These are phyloP conservation scores for Daedaleopsis sinensis DNA, from an alignment of 768 basidiomycete genomes.

Conservation along the genomic window DNA sequence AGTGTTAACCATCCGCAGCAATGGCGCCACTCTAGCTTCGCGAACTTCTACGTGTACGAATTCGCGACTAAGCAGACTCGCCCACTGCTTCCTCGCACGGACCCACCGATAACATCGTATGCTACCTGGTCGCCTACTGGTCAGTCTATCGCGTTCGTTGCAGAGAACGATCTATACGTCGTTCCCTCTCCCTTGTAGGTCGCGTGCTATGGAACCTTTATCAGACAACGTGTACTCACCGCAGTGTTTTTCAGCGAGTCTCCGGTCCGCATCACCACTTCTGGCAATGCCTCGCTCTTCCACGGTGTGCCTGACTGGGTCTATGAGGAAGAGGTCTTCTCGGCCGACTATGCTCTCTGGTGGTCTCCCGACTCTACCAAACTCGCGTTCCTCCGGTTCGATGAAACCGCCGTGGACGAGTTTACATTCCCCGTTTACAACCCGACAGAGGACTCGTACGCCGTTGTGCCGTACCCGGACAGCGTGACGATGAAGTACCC, in stretches of 20 bases:
- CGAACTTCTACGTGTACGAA: conserved; percentile 93
- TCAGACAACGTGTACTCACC: conserved; percentile 25
- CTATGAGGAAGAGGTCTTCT: conserved; percentile 91
- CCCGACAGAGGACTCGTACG: conserved; percentile 68
- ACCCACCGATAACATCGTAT: conserved; percentile 75
- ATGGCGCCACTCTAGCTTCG: conserved; percentile 92
- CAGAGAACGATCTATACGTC: conserved; percentile 87
- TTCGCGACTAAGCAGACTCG: conserved; percentile 68
- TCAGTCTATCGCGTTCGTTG: conserved; percentile 85
- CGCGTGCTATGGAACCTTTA: not conserved
- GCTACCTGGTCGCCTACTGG: conserved; percentile 89
- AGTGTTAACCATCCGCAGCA: conserved; percentile 51
- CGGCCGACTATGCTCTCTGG: conserved; percentile 77
- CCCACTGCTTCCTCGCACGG: conserved; percentile 67
- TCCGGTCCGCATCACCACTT: conserved; percentile 76
- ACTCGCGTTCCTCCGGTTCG: conserved; percentile 84
- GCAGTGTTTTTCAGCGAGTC: conserved; percentile 26
- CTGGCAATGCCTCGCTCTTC: conserved; percentile 84
- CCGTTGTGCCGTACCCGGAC: conserved; percentile 77
- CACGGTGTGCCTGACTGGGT: conserved; percentile 98
- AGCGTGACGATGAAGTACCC: conserved; percentile 75
- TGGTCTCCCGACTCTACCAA: conserved; percentile 82
- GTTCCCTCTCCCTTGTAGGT: conserved; percentile 67
- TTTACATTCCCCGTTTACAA: conserved; percentile 93
- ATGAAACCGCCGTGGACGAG: conserved; percentile 87